Percentiles rank a stretch among this genome's conserved stretches.
Evolutionary conservation across 306 rosid genomes (phyloP).

Genomic region (Pyrus communis): DNA sequence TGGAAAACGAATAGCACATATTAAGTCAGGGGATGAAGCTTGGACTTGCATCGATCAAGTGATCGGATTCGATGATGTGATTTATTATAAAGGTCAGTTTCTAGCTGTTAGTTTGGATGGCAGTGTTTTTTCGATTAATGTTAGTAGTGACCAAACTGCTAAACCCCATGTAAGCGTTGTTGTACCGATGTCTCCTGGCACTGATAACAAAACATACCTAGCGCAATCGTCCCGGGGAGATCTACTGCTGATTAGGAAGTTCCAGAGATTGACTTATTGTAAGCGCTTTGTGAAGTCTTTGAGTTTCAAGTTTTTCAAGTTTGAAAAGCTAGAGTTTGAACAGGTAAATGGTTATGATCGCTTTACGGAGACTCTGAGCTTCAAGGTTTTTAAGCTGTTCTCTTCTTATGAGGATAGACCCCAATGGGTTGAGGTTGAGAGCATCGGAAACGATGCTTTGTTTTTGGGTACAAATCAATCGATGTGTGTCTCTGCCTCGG

Average conservation of each 20-base stretch:
- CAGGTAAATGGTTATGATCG: not conserved
- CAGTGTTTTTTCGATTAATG: not conserved
- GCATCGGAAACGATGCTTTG: not conserved
- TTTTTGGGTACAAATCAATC: not conserved
- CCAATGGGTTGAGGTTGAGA: not conserved
- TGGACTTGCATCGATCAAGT: not conserved
- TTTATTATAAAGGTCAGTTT: not conserved
- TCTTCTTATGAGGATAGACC: not conserved
- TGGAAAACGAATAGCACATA: not conserved
- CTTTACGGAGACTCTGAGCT: not conserved
- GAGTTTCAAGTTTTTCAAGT: not conserved
- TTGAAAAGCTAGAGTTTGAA: not conserved
- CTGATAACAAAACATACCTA: not conserved
- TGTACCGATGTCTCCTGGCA: not conserved
- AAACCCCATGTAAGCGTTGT: not conserved
- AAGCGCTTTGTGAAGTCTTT: not conserved
- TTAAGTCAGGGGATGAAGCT: not conserved
- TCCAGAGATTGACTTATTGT: not conserved
- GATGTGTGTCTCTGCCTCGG: not conserved
- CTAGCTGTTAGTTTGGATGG: not conserved
- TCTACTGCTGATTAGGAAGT: not conserved
- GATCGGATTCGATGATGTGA: not conserved
- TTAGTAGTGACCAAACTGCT: not conserved
- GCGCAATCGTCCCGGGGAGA: not conserved
- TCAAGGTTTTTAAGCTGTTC: not conserved